Evolutionary conservation across 495 filamentous ascomycete species (phyloP).

Genomic region (Aspergillus campestris): DNA sequence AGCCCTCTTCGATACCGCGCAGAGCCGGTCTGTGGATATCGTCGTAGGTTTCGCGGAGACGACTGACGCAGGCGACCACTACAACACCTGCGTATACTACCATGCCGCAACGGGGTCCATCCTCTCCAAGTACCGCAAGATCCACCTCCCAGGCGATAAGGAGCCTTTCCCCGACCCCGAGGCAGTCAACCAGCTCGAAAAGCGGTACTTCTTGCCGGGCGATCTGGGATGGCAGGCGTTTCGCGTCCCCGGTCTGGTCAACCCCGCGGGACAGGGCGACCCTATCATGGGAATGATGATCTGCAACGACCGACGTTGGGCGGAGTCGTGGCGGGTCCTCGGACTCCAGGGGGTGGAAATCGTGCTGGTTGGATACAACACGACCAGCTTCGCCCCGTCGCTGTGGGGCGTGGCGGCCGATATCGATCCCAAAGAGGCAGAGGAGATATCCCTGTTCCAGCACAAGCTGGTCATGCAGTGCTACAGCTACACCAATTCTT

Average conservation of each 20-base stretch:
- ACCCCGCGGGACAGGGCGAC: slow-evolving; percentile 28
- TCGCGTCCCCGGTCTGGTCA: slow-evolving; percentile 32
- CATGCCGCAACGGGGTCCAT: slow-evolving; percentile 28
- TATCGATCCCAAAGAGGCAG: slow-evolving; percentile 30
- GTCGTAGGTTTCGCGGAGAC: slow-evolving; percentile 39
- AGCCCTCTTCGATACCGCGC: slow-evolving; percentile 37
- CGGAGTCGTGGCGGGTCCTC: slow-evolving; percentile 37
- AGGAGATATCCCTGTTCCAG: slow-evolving; percentile 35
- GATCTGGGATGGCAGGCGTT: slow-evolving; percentile 42
- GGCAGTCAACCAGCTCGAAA: slow-evolving; percentile 42
- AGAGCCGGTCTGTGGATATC: slow-evolving; percentile 34
- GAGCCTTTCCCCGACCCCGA: slow-evolving; percentile 37
- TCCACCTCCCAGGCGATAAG: slow-evolving; percentile 39
- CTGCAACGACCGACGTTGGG: slow-evolving; percentile 44
- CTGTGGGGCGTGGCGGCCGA: slow-evolving; percentile 32
- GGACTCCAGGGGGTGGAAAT: slow-evolving; percentile 41
- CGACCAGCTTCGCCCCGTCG: slow-evolving; percentile 33
- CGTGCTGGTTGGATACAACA: slow-evolving; percentile 41
- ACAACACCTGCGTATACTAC: slow-evolving; percentile 41
- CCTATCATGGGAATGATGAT: slow-evolving; percentile 45
- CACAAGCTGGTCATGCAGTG: slow-evolving; percentile 37
- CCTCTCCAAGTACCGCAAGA: slow-evolving; percentile 41
- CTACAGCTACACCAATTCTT: slow-evolving; percentile 40
- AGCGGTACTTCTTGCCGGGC: slow-evolving; percentile 40
- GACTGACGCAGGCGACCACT: slow-evolving; percentile 23